phyloP scores from a whole-genome alignment of 1,284 basidiomycete species.

The Leccinum subfulvum region DNA sequence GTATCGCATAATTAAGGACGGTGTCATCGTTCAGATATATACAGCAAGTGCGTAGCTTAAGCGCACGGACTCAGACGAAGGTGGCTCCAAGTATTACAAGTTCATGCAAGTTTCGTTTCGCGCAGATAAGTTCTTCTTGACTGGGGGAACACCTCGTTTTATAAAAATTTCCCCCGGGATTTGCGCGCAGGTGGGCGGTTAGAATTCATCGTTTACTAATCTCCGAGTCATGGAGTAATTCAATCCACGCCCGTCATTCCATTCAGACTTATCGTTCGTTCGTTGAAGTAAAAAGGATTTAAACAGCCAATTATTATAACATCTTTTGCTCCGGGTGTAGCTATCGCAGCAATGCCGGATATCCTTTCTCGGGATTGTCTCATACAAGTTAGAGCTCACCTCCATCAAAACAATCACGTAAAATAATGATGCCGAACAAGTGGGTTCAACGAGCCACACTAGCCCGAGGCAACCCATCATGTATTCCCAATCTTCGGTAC shows the following conservation, averaged over 20 bases:
- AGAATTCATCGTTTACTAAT: not conserved
- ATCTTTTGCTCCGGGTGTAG: constrained; percentile 12
- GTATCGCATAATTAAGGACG: constrained; percentile 18
- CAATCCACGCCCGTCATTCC: not conserved
- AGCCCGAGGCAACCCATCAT: constrained; percentile 24
- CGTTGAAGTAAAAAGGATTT: constrained; percentile 16
- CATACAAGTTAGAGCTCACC: constrained; percentile 14
- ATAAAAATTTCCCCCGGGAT: constrained; percentile 1
- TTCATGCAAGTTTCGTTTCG: constrained; percentile 1
- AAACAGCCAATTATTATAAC: constrained; percentile 11
- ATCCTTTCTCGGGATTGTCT: constrained; percentile 6
- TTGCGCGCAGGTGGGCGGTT: not conserved
- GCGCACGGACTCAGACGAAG: constrained; percentile 22
- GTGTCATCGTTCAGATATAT: constrained; percentile 18
- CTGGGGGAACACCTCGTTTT: constrained; percentile 17
- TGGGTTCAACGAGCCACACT: constrained; percentile 21
- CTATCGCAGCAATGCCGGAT: constrained; percentile 12
- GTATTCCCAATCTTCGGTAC: constrained; percentile 7
- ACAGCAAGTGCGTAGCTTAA: constrained; percentile 20
- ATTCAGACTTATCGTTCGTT: constrained; percentile 6
- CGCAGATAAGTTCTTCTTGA: constrained; percentile 8
- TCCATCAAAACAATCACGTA: constrained; percentile 9
- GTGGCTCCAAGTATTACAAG: constrained; percentile 1
- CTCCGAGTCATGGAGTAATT: constrained; percentile 7
- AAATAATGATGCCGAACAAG: constrained; percentile 19